Evolutionary conservation across 805 yeast species (phyloP).

Genomic region (Teunomyces lycoperdinae): DNA sequence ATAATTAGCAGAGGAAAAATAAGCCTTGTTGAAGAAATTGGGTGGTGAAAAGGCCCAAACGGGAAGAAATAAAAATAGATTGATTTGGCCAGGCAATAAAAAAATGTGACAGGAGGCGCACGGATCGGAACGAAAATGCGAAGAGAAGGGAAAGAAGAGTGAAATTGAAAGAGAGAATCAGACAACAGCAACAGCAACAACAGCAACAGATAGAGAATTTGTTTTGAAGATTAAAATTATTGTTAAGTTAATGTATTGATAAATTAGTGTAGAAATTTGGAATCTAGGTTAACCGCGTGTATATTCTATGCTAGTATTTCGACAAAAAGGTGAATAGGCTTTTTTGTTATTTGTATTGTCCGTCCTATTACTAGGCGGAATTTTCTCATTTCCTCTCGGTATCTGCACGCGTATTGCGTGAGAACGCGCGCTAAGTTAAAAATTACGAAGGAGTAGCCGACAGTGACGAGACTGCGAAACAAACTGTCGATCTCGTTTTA

Average conservation of each 20-base stretch:
- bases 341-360: too few species aligned
- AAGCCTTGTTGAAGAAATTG: conserved; percentile 4
- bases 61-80: conserved; percentile 4
- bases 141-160: background rate
- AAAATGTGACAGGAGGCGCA: background rate
- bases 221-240: too few species aligned
- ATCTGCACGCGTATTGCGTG: background rate
- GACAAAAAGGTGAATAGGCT: too few species aligned
- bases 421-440: background rate
- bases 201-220: too few species aligned
- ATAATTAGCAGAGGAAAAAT: background rate
- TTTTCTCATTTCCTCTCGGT: background rate
- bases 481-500: background rate
- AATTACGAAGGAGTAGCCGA: background rate
- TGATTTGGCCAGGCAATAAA: background rate
- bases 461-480: background rate
- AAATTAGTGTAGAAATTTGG: too few species aligned
- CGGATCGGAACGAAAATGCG: background rate
- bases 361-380: too few species aligned
- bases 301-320: too few species aligned
- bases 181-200: background rate
- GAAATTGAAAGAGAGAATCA: background rate
- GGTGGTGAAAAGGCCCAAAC: conserved; percentile 2
- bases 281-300: too few species aligned
- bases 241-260: too few species aligned